Evolutionary conservation across 345 rosid species (phyloP), one percentile per base, ranked within the genome.

Genomic region (Eutrema yunnanense): DNA sequence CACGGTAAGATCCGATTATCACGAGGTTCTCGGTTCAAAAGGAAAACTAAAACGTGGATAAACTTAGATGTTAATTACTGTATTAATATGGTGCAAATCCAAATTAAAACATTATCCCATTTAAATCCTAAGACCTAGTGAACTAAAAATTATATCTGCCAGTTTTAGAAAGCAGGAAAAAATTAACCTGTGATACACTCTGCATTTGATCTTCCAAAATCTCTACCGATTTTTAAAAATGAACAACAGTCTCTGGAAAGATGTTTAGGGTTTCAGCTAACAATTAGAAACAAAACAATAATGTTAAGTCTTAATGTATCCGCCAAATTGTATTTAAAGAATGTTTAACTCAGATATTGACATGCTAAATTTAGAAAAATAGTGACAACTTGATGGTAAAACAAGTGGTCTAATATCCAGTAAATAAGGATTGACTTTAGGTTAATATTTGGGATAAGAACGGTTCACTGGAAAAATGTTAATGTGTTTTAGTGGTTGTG

Each of bases 371-470:
- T 68, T 62, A 75, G 37, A 48, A 38, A 13, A 59, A 8, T 2
- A 60, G 55, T 75, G 69, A 74, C 62, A 74, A 2, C 27, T 60
- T 53, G 73, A 36, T 59, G 78, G 40, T 58, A 58, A 48, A 66
- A 74, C 62, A 49, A 52, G 41, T 74, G 73, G 55, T 26, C 4
- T 60, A 34, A 26, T n/a, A 47, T 61, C 79, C 74, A 60, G 5
- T 16, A 44, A 36, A n/a, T 37, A 36, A 68, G 74, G 74, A 68
- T 41, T 42, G 50, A 33, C 8, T 60, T 59, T 59, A 26, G 69
- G 78, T 46, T 4, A 9, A 19, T 42, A 27, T 42, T 26, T 67
- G 7, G 12, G 73, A 52, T 30, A 44, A 76, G 74, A 69, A 69
- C 51, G 63, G 36, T 69, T 69, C 13, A 55, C 40, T 53, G 50